phyloP scores from a whole-genome alignment of 139 green algal genomes.

The Limnomonas spitsbergensis region DNA sequence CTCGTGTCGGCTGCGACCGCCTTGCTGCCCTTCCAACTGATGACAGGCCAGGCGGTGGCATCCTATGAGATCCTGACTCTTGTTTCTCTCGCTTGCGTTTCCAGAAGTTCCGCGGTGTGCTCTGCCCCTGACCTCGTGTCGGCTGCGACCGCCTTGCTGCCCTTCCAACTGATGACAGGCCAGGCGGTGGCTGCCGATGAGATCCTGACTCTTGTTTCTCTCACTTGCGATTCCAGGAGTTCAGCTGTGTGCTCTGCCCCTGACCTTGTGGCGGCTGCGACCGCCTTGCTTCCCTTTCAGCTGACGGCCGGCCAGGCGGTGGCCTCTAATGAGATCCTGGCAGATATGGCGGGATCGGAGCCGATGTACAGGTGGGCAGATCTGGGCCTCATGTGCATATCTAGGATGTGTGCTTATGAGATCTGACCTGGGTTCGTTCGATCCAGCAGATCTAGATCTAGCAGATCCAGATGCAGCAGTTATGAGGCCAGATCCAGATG shows the following conservation, averaged over 20 bases:
- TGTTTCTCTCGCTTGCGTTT: too few relatives aligned
- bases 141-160: slow-evolving; percentile 26
- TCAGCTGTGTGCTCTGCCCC: slow-evolving; percentile 8
- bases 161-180: slow-evolving; percentile 51
- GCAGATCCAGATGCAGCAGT: too few relatives aligned
- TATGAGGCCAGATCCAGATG: too few relatives aligned
- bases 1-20: too few relatives aligned
- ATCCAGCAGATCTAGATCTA: too few relatives aligned
- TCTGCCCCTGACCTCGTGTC: slow-evolving; percentile 23
- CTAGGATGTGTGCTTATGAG: not conserved
- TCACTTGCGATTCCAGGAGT: not conserved
- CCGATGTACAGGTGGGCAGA: slow-evolving; percentile 31
- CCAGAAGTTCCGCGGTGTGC: not conserved
- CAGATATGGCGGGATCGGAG: slow-evolving; percentile 25
- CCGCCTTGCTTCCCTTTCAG: slow-evolving; percentile 36
- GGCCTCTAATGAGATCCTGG: slow-evolving; percentile 40
- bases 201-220: slow-evolving; percentile 36
- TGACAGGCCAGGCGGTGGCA: too few relatives aligned
- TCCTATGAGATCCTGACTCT: too few relatives aligned
- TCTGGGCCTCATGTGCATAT: not conserved
- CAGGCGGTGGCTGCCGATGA: slow-evolving; percentile 42
- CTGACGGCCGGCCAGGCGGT: slow-evolving; percentile 53
- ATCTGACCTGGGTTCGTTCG: too few relatives aligned
- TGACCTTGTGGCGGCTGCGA: slow-evolving; percentile 24
- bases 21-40: too few relatives aligned